phyloP scores from a whole-genome alignment of 2,329 filamentous ascomycete species.

The Sarocladium kiliense region DNA sequence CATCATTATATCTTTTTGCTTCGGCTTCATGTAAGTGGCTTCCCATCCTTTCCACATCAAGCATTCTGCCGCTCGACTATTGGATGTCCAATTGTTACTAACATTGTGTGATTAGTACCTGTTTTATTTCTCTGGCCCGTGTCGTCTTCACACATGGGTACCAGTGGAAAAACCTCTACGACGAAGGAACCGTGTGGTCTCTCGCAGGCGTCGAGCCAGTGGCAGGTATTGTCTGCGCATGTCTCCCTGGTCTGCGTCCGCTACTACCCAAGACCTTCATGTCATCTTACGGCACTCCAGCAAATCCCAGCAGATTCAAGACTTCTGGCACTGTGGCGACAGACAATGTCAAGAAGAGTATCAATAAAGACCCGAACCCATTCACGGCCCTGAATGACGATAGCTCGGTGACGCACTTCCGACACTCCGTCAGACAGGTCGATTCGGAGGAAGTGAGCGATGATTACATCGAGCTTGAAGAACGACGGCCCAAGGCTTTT shows the following conservation, averaged over 20 bases:
- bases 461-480: slow-evolving; percentile 3
- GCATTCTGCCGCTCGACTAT: neutral
- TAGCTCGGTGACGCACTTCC: slow-evolving; percentile 7
- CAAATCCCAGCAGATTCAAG: slow-evolving; percentile 7
- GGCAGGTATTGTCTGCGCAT: slow-evolving; percentile 4
- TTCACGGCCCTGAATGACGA: neutral
- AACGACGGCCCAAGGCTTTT: slow-evolving; percentile 3
- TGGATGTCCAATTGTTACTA: neutral
- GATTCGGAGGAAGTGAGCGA: neutral
- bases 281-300: slow-evolving; percentile 2
- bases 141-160: slow-evolving; percentile 5
- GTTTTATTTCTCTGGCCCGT: slow-evolving; percentile 5
- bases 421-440: slow-evolving; percentile 1
- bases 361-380: neutral
- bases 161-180: slow-evolving; percentile 8
- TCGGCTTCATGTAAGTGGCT: slow-evolving; percentile 12
- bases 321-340: neutral
- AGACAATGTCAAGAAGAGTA: slow-evolving; percentile 2
- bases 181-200: slow-evolving; percentile 8
- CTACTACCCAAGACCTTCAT: slow-evolving; percentile 2
- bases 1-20: slow-evolving; percentile 11
- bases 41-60: neutral
- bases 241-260: slow-evolving; percentile 2
- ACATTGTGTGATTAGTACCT: slow-evolving; percentile 2
- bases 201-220: slow-evolving; percentile 6